Evolutionary conservation across 371 early-diverging fungal species (phyloP).

Genomic region (Lichtheimia corymbifera): DNA sequence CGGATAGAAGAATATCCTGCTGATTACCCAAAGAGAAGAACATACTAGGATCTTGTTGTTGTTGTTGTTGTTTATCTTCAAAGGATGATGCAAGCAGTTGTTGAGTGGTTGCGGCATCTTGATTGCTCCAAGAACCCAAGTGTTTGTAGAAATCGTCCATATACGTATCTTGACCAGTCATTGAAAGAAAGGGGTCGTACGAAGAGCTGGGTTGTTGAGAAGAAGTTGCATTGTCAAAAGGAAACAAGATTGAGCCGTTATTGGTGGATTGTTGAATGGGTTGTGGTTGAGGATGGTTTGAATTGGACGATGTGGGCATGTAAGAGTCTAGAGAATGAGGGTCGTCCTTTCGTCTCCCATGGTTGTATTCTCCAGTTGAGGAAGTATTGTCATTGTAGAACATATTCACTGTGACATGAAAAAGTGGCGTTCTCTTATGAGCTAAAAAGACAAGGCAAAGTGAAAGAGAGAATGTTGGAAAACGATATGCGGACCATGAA

Average conservation of each 20-base stretch:
- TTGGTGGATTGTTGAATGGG: neutral
- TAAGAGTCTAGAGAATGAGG: no score
- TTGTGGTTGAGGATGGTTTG: slow-evolving; percentile 1
- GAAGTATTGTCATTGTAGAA: no score
- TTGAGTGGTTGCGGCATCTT: neutral
- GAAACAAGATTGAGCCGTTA: slow-evolving; percentile 7
- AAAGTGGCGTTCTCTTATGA: no score
- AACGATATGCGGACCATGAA: no score
- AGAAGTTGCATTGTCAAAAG: neutral
- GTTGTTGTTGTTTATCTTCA: neutral
- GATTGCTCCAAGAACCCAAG: neutral
- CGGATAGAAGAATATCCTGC: slow-evolving; percentile 28
- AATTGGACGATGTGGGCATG: neutral
- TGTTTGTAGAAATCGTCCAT: neutral
- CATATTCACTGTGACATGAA: no score
- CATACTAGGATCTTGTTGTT: slow-evolving; percentile 4
- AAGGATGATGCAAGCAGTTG: slow-evolving; percentile 1
- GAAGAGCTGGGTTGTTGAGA: slow-evolving; percentile 8
- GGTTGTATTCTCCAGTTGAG: no score
- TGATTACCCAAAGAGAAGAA: slow-evolving; percentile 13
- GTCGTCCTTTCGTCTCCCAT: no score
- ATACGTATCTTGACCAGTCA: slow-evolving; percentile 10
- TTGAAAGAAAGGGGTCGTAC: slow-evolving; percentile 10
- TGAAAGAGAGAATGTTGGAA: no score
- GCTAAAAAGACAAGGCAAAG: no score